These are phyloP conservation scores for Sarocladium brachiariae DNA, from an alignment of 2,329 filamentous ascomycete species.

Conservation along the genomic window DNA sequence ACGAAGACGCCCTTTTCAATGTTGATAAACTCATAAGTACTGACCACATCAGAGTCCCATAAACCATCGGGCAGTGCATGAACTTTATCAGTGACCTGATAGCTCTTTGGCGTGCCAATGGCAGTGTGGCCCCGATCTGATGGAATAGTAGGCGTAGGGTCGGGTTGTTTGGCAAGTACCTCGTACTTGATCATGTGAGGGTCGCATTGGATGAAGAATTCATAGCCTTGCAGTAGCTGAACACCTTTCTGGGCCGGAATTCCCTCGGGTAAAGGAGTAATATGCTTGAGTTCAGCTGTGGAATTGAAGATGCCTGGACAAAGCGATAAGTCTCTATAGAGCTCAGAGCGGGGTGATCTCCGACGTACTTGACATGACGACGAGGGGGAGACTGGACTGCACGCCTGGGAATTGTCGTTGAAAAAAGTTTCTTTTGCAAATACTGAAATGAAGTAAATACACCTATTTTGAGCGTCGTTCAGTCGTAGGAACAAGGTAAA, in stretches of 20 bases:
- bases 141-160: slow-evolving; percentile 27
- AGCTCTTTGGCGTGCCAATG: slow-evolving; percentile 28
- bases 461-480: too few species aligned
- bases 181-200: slow-evolving; percentile 40
- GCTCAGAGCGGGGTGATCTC: too few species aligned
- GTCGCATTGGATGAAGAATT: slow-evolving; percentile 44
- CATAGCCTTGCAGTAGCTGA: slow-evolving; percentile 42
- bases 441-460: too few species aligned
- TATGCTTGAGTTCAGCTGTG: slow-evolving; percentile 34
- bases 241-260: slow-evolving; percentile 30
- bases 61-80: slow-evolving; percentile 47
- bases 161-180: slow-evolving; percentile 9
- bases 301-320: slow-evolving; percentile 34
- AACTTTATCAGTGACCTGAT: slow-evolving; percentile 42
- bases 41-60: slow-evolving; percentile 48
- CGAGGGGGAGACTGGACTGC: too few species aligned
- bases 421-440: too few species aligned
- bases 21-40: slow-evolving; percentile 47
- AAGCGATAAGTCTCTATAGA: not conserved
- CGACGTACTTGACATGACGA: not conserved
- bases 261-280: slow-evolving; percentile 33
- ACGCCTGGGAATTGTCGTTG: too few species aligned
- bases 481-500: too few species aligned
- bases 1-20: slow-evolving; percentile 44
- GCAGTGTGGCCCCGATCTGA: slow-evolving; percentile 17